Percentiles rank a stretch among this genome's conserved stretches.
Evolutionary conservation across 75 land plant genomes (phyloP).

Genomic region (Pinus tabuliformis): DNA sequence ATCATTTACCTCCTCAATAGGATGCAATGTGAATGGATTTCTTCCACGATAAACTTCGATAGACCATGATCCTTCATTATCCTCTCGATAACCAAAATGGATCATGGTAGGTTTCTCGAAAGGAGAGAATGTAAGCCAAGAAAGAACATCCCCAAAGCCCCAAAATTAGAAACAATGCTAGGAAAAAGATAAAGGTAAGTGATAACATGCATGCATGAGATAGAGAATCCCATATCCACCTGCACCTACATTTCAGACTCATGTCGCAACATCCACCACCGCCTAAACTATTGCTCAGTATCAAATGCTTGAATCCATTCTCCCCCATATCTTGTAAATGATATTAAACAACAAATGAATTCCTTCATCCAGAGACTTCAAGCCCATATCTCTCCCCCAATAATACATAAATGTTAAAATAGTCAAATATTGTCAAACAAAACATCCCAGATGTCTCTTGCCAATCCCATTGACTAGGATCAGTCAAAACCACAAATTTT

Average conservation of each 20-base stretch:
- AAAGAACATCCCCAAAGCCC: conserved; percentile 32
- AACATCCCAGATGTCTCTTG: not conserved
- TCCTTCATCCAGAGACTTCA: not conserved
- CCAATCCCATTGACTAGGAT: not conserved
- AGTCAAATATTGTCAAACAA: not conserved
- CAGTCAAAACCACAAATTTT: not conserved
- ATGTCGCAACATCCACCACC: conserved; percentile 29
- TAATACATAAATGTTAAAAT: not conserved
- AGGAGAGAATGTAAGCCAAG: conserved; percentile 40
- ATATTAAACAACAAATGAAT: not conserved
- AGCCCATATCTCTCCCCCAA: not conserved
- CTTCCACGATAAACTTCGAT: conserved; percentile 71
- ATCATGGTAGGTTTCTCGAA: conserved; percentile 11
- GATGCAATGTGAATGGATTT: conserved; percentile 62
- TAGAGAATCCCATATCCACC: conserved; percentile 28
- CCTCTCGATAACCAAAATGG: conserved; percentile 44
- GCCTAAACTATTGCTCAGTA: conserved; percentile 2
- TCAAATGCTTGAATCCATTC: conserved; percentile 6
- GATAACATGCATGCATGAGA: conserved; percentile 21
- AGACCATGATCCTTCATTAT: conserved; percentile 83
- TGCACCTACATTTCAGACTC: conserved; percentile 45
- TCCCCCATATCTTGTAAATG: not conserved
- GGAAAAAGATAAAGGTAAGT: conserved; percentile 30
- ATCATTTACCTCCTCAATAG: conserved; percentile 60
- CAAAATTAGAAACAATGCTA: conserved; percentile 28